Evolutionary conservation across 805 yeast genomes (phyloP), one percentile per base, ranked within the genome.

Genomic region (Saccharomycopsis guyanensis): DNA sequence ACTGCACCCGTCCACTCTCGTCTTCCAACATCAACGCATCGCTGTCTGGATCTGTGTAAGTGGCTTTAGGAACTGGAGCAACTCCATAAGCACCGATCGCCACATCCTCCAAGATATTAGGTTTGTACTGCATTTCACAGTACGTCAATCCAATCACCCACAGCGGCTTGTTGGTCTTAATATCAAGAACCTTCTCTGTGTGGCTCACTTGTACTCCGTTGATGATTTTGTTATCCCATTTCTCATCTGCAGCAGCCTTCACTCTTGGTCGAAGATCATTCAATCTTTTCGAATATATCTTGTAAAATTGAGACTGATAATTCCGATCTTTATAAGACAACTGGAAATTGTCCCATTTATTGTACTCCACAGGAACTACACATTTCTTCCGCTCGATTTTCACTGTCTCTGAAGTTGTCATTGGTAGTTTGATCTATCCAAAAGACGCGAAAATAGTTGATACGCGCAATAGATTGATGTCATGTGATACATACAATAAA

Each of bases 131-230:
- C 80, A 86, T 73, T 51, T 89, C 96, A 56, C 86, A 74, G 57
- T 82, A 87, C 0, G 89, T 71, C 0, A 97, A 86, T 2, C 98
- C 98, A 22, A 82, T 71, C 10, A 87, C 79, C 91, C 91, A 93
- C 52, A 86, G 74, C 16, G 82, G 72, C 49, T 75, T 71, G 48
- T 79, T 76, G 27, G 73, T 70, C 8, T 66, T 64, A 6, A 86
- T 76, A 55, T 86, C 94, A 49, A 87, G 63, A 1, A 78, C 75
- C 57, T 62, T 70, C 32, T 73, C 73, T 63, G 59, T 69, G 64
- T 62, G 63, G 15, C 59, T 60, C 2, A 66, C 71, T 20, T 48
- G 47, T 35, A 58, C 60, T 3, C 68, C 70, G 29, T 64, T 61
- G 31, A 73, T 62, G 25, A 59, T 60, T 50, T 66, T 76, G 27